Percentiles rank a stretch among this genome's conserved stretches.
These are phyloP conservation scores for Sedum album DNA, from an alignment of 164 flowering plant genomes.

Conservation along the genomic window DNA sequence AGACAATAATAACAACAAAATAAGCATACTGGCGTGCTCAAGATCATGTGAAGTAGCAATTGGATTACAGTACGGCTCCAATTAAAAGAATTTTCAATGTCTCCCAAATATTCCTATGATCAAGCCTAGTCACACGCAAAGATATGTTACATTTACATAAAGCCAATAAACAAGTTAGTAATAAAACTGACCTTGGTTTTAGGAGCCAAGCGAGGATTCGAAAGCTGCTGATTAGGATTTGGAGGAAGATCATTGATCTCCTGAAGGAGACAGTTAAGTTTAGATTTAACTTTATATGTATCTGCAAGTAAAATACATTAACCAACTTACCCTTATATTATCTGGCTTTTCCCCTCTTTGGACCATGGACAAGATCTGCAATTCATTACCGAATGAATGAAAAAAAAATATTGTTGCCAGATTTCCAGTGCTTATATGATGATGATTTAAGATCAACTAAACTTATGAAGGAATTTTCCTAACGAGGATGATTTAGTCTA, in stretches of 20 bases:
- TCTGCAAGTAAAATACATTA: neutral
- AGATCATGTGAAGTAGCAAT: neutral
- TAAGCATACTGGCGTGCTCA: neutral
- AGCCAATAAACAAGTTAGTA: neutral
- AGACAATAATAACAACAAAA: too few relatives aligned
- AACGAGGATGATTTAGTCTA: too few relatives aligned
- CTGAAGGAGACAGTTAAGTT: conserved; percentile 26
- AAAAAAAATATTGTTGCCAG: neutral
- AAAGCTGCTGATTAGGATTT: conserved; percentile 73
- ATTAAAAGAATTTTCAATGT: neutral
- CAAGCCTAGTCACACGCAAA: neutral
- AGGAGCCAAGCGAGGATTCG: conserved; percentile 72
- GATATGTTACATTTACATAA: neutral
- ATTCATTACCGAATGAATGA: neutral
- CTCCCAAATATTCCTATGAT: neutral
- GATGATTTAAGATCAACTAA: neutral
- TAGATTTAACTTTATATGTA: neutral
- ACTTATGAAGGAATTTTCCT: neutral
- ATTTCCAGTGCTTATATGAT: neutral
- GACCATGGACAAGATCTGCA: conserved; percentile 86
- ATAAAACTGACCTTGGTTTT: conserved; percentile 52
- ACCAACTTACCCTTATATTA: conserved; percentile 41
- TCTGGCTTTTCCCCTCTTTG: conserved; percentile 90
- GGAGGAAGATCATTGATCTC: conserved; percentile 89
- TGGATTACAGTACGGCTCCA: neutral